phyloP scores from a whole-genome alignment of 176 grass and related monocot species.

The Raddia distichophylla region DNA sequence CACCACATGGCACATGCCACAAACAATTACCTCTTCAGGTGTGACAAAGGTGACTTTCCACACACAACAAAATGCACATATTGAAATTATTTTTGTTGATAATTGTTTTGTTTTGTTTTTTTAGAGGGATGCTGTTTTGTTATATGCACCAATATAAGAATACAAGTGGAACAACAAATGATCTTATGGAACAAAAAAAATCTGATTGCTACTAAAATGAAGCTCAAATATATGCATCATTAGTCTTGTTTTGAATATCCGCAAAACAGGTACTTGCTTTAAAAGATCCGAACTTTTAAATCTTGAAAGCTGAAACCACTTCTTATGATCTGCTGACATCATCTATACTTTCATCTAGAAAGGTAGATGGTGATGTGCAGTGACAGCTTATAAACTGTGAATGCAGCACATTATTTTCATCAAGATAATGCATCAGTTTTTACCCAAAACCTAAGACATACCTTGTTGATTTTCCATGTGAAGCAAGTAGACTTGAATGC shows the following conservation, averaged over 20 bases:
- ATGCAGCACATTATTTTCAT: background rate
- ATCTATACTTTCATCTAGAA: background rate
- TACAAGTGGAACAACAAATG: background rate
- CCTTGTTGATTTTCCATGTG: slow-evolving; percentile 89
- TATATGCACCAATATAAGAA: background rate
- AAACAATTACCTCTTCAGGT: background rate
- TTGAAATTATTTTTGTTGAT: background rate
- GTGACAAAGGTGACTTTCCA: background rate
- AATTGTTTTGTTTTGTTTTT: too few relatives aligned
- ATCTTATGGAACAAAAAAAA: background rate
- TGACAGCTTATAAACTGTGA: background rate
- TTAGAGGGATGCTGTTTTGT: background rate
- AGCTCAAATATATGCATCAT: background rate
- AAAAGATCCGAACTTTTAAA: background rate
- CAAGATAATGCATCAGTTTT: slow-evolving; percentile 27
- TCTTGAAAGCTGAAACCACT: background rate
- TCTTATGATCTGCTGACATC: background rate
- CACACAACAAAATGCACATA: background rate
- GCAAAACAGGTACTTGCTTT: background rate
- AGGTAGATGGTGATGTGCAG: background rate
- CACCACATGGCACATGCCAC: background rate
- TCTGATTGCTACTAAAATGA: background rate
- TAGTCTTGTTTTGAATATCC: background rate
- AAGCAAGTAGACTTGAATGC: slow-evolving; percentile 82
- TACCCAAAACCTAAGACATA: slow-evolving; percentile 43